A percentile compares a stretch with the other conserved stretches of the same genome.
Conservation (phyloP, 345 rosid genomes). For the Microthlaspi erraticum region DNA sequence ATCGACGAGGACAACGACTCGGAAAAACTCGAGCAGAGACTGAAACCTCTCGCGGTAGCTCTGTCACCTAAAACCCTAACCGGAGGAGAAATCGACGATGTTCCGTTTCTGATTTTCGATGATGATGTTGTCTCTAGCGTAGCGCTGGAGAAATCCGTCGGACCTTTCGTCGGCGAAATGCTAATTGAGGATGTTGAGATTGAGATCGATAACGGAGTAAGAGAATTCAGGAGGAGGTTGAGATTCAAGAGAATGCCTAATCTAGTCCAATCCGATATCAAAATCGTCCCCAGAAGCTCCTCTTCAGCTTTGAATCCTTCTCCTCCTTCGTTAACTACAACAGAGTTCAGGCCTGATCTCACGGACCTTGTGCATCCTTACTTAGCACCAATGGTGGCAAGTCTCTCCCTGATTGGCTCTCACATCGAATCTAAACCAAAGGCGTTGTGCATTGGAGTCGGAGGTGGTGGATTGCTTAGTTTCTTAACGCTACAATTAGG, state of each 20-base stretch:
- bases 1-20: conserved; percentile 11
- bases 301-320: conserved; percentile 22
- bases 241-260: conserved; percentile 92
- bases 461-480: conserved; percentile 84
- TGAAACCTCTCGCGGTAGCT: conserved; percentile 58
- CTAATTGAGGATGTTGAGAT: conserved; percentile 78
- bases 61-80: conserved; percentile 54
- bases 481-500: conserved; percentile 60
- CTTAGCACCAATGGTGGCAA: conserved; percentile 78
- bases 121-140: conserved; percentile 59
- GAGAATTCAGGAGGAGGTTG: conserved; percentile 78
- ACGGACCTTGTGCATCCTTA: conserved; percentile 73
- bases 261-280: conserved; percentile 68
- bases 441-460: conserved; percentile 80
- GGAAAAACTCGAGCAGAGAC: conserved; percentile 38
- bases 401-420: conserved; percentile 53
- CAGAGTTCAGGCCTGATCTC: conserved; percentile 53
- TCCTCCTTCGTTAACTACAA: conserved; percentile 39
- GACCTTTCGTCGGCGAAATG: conserved; percentile 74
- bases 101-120: conserved; percentile 63
- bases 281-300: conserved; percentile 44
- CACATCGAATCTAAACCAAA: conserved; percentile 51
- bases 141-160: conserved; percentile 57
- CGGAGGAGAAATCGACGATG: conserved; percentile 38
- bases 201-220: conserved; percentile 31